Evolutionary conservation across 2,329 filamentous ascomycete species (phyloP).

Genomic region (Aspergillus caelatus): DNA sequence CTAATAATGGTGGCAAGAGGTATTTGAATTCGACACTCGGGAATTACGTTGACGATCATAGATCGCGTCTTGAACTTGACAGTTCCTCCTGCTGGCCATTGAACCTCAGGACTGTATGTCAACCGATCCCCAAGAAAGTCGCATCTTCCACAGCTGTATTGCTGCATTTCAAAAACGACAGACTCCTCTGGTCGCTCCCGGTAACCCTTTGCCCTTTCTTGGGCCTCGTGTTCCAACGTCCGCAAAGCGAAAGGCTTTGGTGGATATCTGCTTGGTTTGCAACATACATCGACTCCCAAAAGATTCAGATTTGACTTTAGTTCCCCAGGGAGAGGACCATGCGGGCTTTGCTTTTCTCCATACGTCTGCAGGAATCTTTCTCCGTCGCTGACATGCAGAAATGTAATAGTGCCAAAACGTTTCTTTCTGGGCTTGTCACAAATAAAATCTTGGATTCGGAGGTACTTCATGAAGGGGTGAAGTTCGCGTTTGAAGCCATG

Average conservation of each 20-base stretch:
- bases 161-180: slow-evolving; percentile 5
- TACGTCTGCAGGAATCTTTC: slow-evolving; percentile 46
- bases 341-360: slow-evolving; percentile 20
- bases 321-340: slow-evolving; percentile 3
- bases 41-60: slow-evolving; percentile 44
- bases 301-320: slow-evolving; percentile 19
- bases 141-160: neutral
- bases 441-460: slow-evolving; percentile 47
- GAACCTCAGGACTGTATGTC: slow-evolving; percentile 43
- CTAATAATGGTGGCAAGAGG: slow-evolving; percentile 54
- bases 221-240: slow-evolving; percentile 36
- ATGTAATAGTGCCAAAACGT: slow-evolving; percentile 49
- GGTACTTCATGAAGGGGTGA: slow-evolving; percentile 36
- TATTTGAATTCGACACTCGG: slow-evolving; percentile 49
- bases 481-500: slow-evolving; percentile 47
- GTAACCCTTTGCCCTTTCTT: slow-evolving; percentile 21
- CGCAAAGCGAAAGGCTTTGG: slow-evolving; percentile 41
- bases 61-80: slow-evolving; percentile 47
- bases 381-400: slow-evolving; percentile 45
- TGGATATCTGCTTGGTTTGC: slow-evolving; percentile 37
- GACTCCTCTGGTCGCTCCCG: slow-evolving; percentile 20
- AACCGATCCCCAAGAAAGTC: slow-evolving; percentile 33
- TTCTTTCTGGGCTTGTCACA: slow-evolving; percentile 48
- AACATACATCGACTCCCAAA: slow-evolving; percentile 26
- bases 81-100: slow-evolving; percentile 15